These are phyloP conservation scores for Huntiella abstrusa DNA, from an alignment of 2,329 filamentous ascomycete species.

Conservation along the genomic window DNA sequence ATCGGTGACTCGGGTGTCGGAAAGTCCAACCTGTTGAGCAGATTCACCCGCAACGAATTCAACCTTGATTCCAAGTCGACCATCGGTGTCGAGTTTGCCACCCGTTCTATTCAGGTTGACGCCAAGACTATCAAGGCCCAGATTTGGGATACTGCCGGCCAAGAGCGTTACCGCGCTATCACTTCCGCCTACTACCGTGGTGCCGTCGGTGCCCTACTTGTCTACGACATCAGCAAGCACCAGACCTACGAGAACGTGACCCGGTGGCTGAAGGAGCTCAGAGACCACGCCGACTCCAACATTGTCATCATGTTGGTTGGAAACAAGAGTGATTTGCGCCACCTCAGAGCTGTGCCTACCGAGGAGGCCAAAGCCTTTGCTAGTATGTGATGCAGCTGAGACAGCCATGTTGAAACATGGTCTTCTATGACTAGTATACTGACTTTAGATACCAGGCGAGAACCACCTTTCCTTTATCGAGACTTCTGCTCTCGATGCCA, in stretches of 20 bases:
- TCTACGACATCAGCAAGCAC: slow-evolving; percentile 99
- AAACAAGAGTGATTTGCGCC: slow-evolving; percentile 99
- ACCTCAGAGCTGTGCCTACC: slow-evolving; percentile 88
- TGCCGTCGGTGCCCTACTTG: slow-evolving; percentile 87
- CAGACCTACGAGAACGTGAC: slow-evolving; percentile 99
- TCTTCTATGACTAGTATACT: background rate
- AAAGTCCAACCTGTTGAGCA: slow-evolving; percentile 98
- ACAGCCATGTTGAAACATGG: background rate
- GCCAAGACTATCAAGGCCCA: slow-evolving; percentile 99
- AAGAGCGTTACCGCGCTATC: slow-evolving; percentile 97
- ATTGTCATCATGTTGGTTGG: slow-evolving; percentile 99
- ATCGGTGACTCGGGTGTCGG: slow-evolving; percentile 99
- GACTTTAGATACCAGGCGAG: slow-evolving; percentile 43
- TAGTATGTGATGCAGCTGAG: slow-evolving; percentile 36
- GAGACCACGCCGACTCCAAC: slow-evolving; percentile 94
- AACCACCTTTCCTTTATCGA: slow-evolving; percentile 98
- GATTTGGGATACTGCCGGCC: slow-evolving; percentile 98
- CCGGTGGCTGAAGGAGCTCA: slow-evolving; percentile 95
- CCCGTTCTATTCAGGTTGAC: slow-evolving; percentile 95
- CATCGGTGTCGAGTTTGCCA: slow-evolving; percentile 98
- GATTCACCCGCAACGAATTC: slow-evolving; percentile 99
- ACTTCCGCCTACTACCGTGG: slow-evolving; percentile 98
- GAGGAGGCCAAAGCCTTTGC: slow-evolving; percentile 97
- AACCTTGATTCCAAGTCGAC: slow-evolving; percentile 99
- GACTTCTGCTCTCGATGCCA: slow-evolving; percentile 94